These are phyloP conservation scores for Colletotrichum tropicale DNA, from an alignment of 2,329 filamentous ascomycete species.

Conservation along the genomic window DNA sequence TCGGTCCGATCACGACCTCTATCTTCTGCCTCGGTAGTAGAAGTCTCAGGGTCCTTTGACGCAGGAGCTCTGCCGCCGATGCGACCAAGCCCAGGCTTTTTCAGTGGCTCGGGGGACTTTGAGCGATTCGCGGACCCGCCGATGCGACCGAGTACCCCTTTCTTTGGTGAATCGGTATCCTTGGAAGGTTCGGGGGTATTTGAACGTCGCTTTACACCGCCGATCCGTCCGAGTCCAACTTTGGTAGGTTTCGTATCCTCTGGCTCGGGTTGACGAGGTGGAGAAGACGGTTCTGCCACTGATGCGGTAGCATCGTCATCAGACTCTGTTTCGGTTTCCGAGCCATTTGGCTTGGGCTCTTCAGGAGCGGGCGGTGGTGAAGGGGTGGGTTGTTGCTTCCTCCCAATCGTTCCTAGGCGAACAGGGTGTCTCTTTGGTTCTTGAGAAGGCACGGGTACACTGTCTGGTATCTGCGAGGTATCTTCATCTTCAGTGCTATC, in stretches of 20 bases:
- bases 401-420: slow-evolving; percentile 42
- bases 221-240: background rate
- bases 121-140: slow-evolving; percentile 32
- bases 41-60: background rate
- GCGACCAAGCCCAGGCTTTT: slow-evolving; percentile 32
- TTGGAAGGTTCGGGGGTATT: slow-evolving; percentile 18
- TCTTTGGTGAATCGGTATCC: slow-evolving; percentile 28
- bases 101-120: slow-evolving; percentile 6
- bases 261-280: background rate
- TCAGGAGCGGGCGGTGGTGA: slow-evolving; percentile 26
- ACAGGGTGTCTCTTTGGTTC: slow-evolving; percentile 21
- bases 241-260: background rate
- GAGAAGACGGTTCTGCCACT: background rate
- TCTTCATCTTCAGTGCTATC: slow-evolving; percentile 38
- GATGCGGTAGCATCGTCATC: slow-evolving; percentile 30
- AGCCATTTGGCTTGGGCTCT: slow-evolving; percentile 26
- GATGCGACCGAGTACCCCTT: slow-evolving; percentile 44
- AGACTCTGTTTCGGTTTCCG: slow-evolving; percentile 50
- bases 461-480: slow-evolving; percentile 21
- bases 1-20: slow-evolving; percentile 21
- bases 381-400: slow-evolving; percentile 28
- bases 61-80: slow-evolving; percentile 30
- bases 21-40: background rate
- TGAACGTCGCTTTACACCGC: background rate
- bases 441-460: slow-evolving; percentile 21